Conservation (phyloP, 768 basidiomycete genomes). For the Termitomyces titanicus region DNA sequence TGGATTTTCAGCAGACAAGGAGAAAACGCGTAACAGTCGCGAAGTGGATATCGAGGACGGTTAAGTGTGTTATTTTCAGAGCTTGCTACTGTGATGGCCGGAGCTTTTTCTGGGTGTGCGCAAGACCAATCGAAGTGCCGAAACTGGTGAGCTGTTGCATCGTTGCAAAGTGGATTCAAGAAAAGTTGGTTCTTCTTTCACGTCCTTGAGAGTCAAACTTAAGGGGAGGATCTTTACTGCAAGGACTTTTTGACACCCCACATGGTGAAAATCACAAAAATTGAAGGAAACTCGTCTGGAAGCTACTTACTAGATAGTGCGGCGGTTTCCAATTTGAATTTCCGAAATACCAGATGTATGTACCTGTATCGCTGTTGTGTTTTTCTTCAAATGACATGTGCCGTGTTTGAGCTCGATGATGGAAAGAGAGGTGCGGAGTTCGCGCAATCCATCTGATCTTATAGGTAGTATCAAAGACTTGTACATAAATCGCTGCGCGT, state of each 20-base stretch:
- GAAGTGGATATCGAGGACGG: constrained; percentile 23
- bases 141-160: constrained; percentile 20
- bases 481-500: too few relatives aligned
- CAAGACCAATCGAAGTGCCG: constrained; percentile 22
- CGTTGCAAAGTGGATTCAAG: neutral
- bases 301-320: too few relatives aligned
- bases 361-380: too few relatives aligned
- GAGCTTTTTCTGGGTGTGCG: constrained; percentile 14
- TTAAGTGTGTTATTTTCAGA: constrained; percentile 8
- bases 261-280: neutral
- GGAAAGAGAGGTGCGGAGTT: too few relatives aligned
- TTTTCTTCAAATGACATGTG: too few relatives aligned
- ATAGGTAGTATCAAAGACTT: too few relatives aligned
- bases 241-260: neutral
- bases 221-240: neutral
- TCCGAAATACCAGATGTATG: too few relatives aligned
- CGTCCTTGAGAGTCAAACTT: neutral
- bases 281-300: too few relatives aligned
- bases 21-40: constrained; percentile 21
- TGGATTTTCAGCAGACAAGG: constrained; percentile 17
- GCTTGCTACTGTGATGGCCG: constrained; percentile 11
- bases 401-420: too few relatives aligned
- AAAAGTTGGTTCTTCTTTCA: neutral
- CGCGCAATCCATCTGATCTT: too few relatives aligned
- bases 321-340: too few relatives aligned